Evolutionary conservation across 805 yeast species (phyloP).

Genomic region (Metschnikowia aberdeeniae): DNA sequence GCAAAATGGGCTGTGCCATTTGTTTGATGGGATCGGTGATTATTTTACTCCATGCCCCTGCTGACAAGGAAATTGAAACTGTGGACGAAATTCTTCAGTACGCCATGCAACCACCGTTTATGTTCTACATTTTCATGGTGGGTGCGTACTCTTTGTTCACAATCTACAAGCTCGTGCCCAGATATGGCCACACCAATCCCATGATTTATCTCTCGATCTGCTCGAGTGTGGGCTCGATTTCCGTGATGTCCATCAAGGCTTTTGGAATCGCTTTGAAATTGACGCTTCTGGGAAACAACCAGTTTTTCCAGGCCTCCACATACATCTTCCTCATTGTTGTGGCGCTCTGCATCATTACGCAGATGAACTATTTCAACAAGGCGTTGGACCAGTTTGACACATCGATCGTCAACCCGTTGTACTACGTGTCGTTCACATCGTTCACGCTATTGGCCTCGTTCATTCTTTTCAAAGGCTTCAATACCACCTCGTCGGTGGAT

Average conservation of each 20-base stretch:
- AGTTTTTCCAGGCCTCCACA: slow-evolving; percentile 79
- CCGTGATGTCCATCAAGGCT: slow-evolving; percentile 89
- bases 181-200: slow-evolving; percentile 75
- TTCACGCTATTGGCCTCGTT: slow-evolving; percentile 83
- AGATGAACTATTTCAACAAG: slow-evolving; percentile 91
- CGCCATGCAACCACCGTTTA: slow-evolving; percentile 74
- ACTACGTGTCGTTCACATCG: slow-evolving; percentile 88
- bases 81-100: slow-evolving; percentile 82
- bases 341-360: slow-evolving; percentile 76
- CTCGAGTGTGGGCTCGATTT: slow-evolving; percentile 83
- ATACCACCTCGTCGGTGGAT: slow-evolving; percentile 75
- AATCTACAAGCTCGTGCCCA: slow-evolving; percentile 81
- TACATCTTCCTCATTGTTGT: slow-evolving; percentile 78
- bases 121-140: slow-evolving; percentile 63
- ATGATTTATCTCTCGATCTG: slow-evolving; percentile 88
- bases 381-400: slow-evolving; percentile 93
- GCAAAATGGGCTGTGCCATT: slow-evolving; percentile 90
- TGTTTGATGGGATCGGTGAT: slow-evolving; percentile 85
- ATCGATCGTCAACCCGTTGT: slow-evolving; percentile 84
- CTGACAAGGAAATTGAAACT: slow-evolving; percentile 84
- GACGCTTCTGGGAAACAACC: slow-evolving; percentile 81
- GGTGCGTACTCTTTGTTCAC: slow-evolving; percentile 64
- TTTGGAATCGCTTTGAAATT: slow-evolving; percentile 88
- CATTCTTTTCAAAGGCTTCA: slow-evolving; percentile 80
- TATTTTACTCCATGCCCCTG: slow-evolving; percentile 88